Base-by-base conservation (phyloP, 306 rosid genomes). In the Citrullus colocynthis region DNA sequence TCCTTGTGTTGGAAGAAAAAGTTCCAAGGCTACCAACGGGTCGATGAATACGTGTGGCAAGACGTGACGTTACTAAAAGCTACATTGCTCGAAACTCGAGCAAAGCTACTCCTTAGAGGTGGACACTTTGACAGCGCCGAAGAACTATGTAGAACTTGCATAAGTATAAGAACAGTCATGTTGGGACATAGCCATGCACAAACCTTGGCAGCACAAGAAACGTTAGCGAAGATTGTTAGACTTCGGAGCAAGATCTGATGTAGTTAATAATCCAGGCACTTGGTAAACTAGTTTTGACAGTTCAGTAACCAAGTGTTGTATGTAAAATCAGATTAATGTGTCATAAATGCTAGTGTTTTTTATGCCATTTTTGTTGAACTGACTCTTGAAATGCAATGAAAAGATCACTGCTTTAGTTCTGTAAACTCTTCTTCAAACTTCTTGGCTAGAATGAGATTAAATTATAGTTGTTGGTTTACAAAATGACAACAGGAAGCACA, bases 21-120 rank as follows among this genome's bases (percentile, higher is more conserved):
- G 88, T 73, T 85, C 78, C 89, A 89, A 75, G 79, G 91, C 51
- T 72, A 83, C 54, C 91, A 88, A 48, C 84, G 87, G 79, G 93
- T 88, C 36, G 96, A 93, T 58, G 96, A 91, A 51, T 91, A 87
- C 55, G 97, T 91, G 52, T 93, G 98, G 98, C 98, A 93, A 60
- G 97, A 93, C 52, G 97, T 91, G 61, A 91, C 97, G 4, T 79
- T 93, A 57, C 77, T 91, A 78, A 93, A 91, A 84, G 97, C 98
- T 18, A 90, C 94, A 51, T 60, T 91, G 18, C 89, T 93, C 59
- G 98, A 93, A 87, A 94, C 93, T 4, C 85, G 97, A 78, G 96
- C 96, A 0, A 94, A 91, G 82, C 83, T 94, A 86, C 78, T 91
- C 39, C 85, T 91, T 5, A 80, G 94, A 78, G 97, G 97, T 1